Evolutionary conservation across 2,329 filamentous ascomycete species (phyloP), one percentile per base, ranked within the genome.

Genomic region (Niveomyces coronatus): DNA sequence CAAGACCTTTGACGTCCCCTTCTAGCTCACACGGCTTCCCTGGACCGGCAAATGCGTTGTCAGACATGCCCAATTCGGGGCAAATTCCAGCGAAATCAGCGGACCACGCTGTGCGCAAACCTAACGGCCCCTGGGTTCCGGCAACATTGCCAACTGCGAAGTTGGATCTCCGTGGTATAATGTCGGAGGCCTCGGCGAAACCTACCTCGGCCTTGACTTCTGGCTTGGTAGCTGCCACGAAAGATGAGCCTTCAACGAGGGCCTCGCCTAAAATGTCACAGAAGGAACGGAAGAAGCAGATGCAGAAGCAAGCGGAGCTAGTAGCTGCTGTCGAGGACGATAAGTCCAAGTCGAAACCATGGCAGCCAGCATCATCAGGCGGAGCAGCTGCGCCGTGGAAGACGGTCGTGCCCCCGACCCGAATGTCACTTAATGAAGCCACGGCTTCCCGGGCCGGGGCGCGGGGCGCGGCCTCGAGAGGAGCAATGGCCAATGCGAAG

Each of bases 271-370:
- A 85, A 54, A 61, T 94, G 47, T 94, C 88, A 1, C 91, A 96
- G 50, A 94, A 91, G 53, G 88, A 95, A 56, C 79, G 87, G 16
- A 96, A 94, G 62, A 84, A 76, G 53, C 76, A 87, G 46, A 76
- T 86, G 49, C 81, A 86, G 50, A 70, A 76, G 44, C 76, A 84
- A 50, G 62, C 69, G 17, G 62, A 55, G 17, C 55, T 64, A 24
- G 61, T 69, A 42, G 60, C 57, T 22, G 57, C 63, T 7, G 59
- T 62, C 6, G 51, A 52, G 27, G 50, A 53, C n/a, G 52, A 54
- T 22, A 48, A 50, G 22, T 28, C 45, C 10, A 56, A 47, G 19
- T 43, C 44, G n/a, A 58, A 60, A 15, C 62, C 70, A 2, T 71
- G 71, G 65, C 65, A 68, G 38, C 62, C 61, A 18, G 52, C 53